Base-by-base conservation (phyloP, 2,329 filamentous ascomycete genomes). In the Talaromyces amestolkiae region DNA sequence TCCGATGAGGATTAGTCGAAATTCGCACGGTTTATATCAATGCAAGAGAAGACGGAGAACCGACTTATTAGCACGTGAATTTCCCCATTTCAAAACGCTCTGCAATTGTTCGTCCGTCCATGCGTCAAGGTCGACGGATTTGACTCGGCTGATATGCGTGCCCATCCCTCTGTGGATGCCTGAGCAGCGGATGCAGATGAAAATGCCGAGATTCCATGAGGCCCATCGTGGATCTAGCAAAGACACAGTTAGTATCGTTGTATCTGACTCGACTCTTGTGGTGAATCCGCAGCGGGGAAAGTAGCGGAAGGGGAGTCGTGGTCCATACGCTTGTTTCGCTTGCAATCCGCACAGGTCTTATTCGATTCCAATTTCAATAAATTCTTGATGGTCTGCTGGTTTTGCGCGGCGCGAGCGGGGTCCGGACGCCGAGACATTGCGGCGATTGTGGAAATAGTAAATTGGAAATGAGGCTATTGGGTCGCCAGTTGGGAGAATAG, bases 161-260 rank as follows among this genome's bases (percentile, higher is more conserved):
- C 95, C 95, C 93, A 99, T 98, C 71, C 94, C 93, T 75, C 95
- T 91, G 81, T 99, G 95, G 75, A 99, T 97, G 75, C 96, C 96
- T 19, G 95, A 99, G 81, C 95, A 99, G 76, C 93, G 90, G 77
- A 99, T 99, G 84, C 95, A 99, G 75, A 99, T 84, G 77, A 99
- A 99, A 75, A 99, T 89, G 72, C 95, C 95, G 63, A 99, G 82
- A 78, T 99, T 99, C 95, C 95, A 99, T 76, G 93, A 97, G 37
- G 95, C 95, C 95, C 95, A 99, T 90, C 95, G 87, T 67, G 95
- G 95, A 82, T 97, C 92, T 96, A 33, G 9, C 13, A 58, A 39
- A 76, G 59, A 61, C 45, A 49, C n/a, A 45, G 35, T 54, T 31
- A 33, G 24, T 43, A n/a, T 11, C n/a, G 35, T 27, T 43, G 10